A percentile compares a stretch with the other conserved stretches of the same genome.
phyloP scores from a whole-genome alignment of 192 early-diverging fungal genomes.

The Spizellomyces sp. region DNA sequence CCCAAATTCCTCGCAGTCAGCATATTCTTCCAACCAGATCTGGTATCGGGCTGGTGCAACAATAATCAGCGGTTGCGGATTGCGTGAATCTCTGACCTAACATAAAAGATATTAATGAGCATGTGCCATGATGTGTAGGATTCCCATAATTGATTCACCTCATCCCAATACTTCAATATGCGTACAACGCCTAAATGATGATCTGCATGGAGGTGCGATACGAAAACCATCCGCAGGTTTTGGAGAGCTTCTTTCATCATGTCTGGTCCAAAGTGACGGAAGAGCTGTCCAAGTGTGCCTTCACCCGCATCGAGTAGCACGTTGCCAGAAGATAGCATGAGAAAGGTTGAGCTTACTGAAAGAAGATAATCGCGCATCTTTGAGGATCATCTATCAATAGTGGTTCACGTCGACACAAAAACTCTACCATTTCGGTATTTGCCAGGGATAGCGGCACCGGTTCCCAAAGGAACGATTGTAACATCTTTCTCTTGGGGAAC shows the following conservation, averaged over 20 bases:
- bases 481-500: conserved; percentile 23
- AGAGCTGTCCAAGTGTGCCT: conserved; percentile 81
- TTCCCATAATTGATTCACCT: conserved; percentile 41
- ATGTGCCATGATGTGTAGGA: background rate
- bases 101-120: background rate
- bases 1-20: conserved; percentile 69
- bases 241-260: conserved; percentile 36
- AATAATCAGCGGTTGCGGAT: conserved; percentile 26
- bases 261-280: conserved; percentile 66
- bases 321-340: conserved; percentile 66
- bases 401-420: background rate
- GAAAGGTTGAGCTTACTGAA: conserved; percentile 78
- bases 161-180: conserved; percentile 71
- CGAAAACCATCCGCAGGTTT: conserved; percentile 72
- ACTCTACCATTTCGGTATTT: conserved; percentile 85
- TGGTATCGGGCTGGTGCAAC: conserved; percentile 62
- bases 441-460: conserved; percentile 85
- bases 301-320: conserved; percentile 92
- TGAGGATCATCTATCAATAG: background rate
- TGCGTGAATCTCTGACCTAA: background rate
- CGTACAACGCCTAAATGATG: conserved; percentile 88
- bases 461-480: conserved; percentile 78
- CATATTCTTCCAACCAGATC: conserved; percentile 68
- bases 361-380: conserved; percentile 2
- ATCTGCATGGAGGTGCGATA: conserved; percentile 98